These are phyloP conservation scores for Monilinia laxa DNA, from an alignment of 2,329 filamentous ascomycete genomes.

Conservation along the genomic window DNA sequence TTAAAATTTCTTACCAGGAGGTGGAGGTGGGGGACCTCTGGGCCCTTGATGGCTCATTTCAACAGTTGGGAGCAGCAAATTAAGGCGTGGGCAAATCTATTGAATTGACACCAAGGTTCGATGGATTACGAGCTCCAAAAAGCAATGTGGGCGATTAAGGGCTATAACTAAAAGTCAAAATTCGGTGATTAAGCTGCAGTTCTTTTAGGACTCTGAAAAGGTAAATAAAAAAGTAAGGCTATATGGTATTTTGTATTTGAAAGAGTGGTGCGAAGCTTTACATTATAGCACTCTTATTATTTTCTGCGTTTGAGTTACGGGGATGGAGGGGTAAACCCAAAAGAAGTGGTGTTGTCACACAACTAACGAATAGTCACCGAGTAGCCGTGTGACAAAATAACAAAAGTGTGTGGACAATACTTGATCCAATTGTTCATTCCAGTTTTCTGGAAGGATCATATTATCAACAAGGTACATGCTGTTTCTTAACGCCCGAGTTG, in stretches of 20 bases:
- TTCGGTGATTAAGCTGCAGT: background rate
- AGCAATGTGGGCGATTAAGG: background rate
- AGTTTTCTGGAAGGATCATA: background rate
- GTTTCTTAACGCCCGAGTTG: constrained; percentile 4
- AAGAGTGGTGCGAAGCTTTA: background rate
- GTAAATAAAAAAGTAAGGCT: background rate
- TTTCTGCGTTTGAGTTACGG: background rate
- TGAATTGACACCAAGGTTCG: background rate
- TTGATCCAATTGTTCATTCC: background rate
- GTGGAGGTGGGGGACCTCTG: constrained; percentile 1
- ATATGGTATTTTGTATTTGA: background rate
- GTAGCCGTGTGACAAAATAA: constrained; percentile 16
- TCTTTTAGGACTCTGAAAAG: background rate
- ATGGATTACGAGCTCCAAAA: background rate
- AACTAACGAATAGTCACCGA: constrained; percentile 9
- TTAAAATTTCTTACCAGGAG: constrained; percentile 3
- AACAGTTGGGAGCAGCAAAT: background rate
- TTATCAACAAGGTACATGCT: constrained; percentile 12
- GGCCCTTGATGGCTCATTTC: constrained; percentile 6
- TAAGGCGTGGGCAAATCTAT: background rate
- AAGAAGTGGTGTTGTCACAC: constrained; percentile 13
- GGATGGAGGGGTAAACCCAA: constrained; percentile 10
- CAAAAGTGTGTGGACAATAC: background rate
- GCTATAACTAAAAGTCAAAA: constrained; percentile 17
- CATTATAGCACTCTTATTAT: background rate